These are phyloP conservation scores for Torulaspora quercuum DNA, from an alignment of 805 yeast species.

Conservation along the genomic window DNA sequence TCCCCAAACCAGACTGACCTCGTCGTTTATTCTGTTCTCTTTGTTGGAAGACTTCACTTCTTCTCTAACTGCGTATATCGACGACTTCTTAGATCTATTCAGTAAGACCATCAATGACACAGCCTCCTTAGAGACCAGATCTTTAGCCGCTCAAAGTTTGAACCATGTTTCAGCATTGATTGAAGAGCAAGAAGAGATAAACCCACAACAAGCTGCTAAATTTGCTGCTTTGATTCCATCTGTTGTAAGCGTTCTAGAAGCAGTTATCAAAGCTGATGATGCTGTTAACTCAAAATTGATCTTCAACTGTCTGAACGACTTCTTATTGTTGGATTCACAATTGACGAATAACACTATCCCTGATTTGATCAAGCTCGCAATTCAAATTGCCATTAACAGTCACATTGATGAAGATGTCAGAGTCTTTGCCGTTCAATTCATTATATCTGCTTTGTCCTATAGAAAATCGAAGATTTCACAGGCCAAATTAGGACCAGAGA, in stretches of 20 bases:
- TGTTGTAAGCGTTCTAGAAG: conserved; percentile 77
- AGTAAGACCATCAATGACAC: conserved; percentile 61
- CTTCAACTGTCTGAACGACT: conserved; percentile 80
- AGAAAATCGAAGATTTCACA: conserved; percentile 77
- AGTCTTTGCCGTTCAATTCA: conserved; percentile 76
- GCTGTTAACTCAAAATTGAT: conserved; percentile 65
- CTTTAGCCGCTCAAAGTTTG: conserved; percentile 77
- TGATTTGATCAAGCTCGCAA: conserved; percentile 65
- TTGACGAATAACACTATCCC: conserved; percentile 73
- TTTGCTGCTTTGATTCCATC: conserved; percentile 70
- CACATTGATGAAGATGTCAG: conserved; percentile 76
- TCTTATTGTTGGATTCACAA: conserved; percentile 71
- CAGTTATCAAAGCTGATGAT: conserved; percentile 68
- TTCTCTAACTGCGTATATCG: conserved; percentile 54
- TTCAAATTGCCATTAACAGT: conserved; percentile 67
- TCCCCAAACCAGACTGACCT: conserved; percentile 68
- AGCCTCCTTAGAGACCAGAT: conserved; percentile 68
- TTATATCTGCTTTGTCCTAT: conserved; percentile 72
- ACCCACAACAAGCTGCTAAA: conserved; percentile 46
- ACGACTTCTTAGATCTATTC: conserved; percentile 70
- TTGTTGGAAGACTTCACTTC: conserved; percentile 69
- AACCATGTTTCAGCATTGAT: conserved; percentile 61
- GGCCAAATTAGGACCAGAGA: conserved; percentile 78
- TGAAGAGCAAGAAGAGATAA: conserved; percentile 53
- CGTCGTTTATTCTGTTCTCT: conserved; percentile 73